Base-by-base conservation (phyloP, 2,329 filamentous ascomycete genomes). In the Pochonia chlamydosporia region DNA sequence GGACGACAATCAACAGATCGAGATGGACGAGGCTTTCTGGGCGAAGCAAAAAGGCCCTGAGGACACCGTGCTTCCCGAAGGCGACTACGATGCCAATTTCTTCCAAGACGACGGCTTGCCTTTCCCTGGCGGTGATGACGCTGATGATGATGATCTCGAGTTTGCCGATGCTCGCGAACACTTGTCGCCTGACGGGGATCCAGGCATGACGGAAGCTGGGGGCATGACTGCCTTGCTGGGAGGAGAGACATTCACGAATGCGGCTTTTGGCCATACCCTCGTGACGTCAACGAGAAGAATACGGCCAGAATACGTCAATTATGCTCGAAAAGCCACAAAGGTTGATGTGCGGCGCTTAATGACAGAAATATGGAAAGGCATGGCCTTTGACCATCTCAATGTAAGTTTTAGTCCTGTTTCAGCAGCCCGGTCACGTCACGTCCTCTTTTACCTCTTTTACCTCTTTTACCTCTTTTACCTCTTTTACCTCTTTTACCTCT, bases 21-120 rank as follows among this genome's bases (percentile, higher is more conserved):
- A 96, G 50, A 88, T 96, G 74, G 89, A 97, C 60, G 92, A 96
- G 68, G 91, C 87, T 18, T 97, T 95, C 70, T 99, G 93, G 90
- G 93, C 93, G 5, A 78, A 80, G 35, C 82, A 77, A 68, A 87
- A 80, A 63, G 82, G 70, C 55, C 78, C 70, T 44, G 83, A 85
- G 21, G 81, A 82, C 39, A 78, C 73, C 3, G 76, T 69, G 2
- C 65, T 78, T 31, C 76, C 77, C 3, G 74, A 81, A 56, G 91
- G 91, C 51, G 85, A 95, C 61, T 99, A 97, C 66, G 90, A 97
- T 63, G 92, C 93, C 49, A 87, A 97, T 66, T 99, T 97, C 78
- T 99, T 97, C 73, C 86, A 93, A 59, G 93, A 97, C 59, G 88
- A 92, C 56, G 85, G 79, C 2, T 71, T 91, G 53, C 83, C 84